Evolutionary conservation across 2,329 filamentous ascomycete species (phyloP), one percentile per base, ranked within the genome.

Genomic region (Biscogniauxia sp.): DNA sequence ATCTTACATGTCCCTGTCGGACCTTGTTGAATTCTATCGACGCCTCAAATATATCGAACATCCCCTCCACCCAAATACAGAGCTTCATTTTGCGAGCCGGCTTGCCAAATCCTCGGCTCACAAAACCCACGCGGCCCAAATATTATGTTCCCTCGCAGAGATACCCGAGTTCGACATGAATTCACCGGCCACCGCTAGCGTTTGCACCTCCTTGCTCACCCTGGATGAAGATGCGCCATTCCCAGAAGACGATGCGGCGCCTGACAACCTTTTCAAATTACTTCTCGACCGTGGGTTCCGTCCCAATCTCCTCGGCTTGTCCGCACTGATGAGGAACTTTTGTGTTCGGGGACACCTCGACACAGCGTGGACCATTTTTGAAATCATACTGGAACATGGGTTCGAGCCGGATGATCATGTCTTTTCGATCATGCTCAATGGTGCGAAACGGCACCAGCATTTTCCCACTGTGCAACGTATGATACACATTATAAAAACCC

Each of bases 261-360:
- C 82, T 25, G 78, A 84, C 9, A 74, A 79, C 5, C 76, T 88
- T 5, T 82, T 88, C 20, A 77, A 83, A 56, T 73, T 76, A 8
- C 79, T 93, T 55, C 73, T 89, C 11, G 76, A 82, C 20, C 75
- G 82, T n/a, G 89, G 88, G 1, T 76, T 90, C 54, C 77, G 78
- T 20, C 85, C 90, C 23, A 89, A 91, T 64, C 75, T 84, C 15
- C 77, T 86, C 59, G 81, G 82, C 11, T 85, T 89, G 69, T 90
- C 89, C 17, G 81, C 89, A 52, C 77, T 92, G 61, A 84, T 97
- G 58, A 82, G 86, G 49, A 91, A 92, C 60, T 86, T 93, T 17
- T 85, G 90, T 68, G 79, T 86, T 60, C 84, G 81, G n/a, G 82
- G 83, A 11, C 84, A 91, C 66, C 72, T 85, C 7, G 78, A 83